These are phyloP conservation scores for Amphicarpaea edgeworthii DNA, from an alignment of 306 rosid species.

Conservation along the genomic window DNA sequence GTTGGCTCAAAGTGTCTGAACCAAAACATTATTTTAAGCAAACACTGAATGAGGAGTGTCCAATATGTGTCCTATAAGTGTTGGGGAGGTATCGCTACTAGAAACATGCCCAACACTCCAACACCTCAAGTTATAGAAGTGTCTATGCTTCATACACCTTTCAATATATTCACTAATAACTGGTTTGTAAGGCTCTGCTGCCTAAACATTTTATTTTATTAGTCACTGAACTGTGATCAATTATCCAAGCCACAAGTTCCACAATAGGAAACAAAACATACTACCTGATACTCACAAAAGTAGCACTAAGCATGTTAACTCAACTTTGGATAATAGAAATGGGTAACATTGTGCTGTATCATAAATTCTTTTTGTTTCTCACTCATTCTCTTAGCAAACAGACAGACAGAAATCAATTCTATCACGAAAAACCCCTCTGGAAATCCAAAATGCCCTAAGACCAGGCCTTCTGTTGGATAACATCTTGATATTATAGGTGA, in stretches of 20 bases:
- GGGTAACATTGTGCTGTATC: not conserved
- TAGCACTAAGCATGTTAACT: slow-evolving; percentile 23
- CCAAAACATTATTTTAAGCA: not conserved
- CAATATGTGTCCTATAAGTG: not conserved
- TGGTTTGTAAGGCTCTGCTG: slow-evolving; percentile 23
- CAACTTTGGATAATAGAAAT: slow-evolving; percentile 16
- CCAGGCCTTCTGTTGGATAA: slow-evolving; percentile 3
- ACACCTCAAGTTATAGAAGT: not conserved
- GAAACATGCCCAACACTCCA: not conserved
- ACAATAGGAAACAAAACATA: slow-evolving; percentile 24
- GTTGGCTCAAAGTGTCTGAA: not conserved
- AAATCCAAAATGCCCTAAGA: slow-evolving; percentile 12
- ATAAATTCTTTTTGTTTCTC: not conserved
- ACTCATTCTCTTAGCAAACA: not conserved
- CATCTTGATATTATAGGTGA: not conserved
- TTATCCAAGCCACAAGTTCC: slow-evolving; percentile 33
- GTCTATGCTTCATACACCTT: not conserved
- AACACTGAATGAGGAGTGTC: not conserved
- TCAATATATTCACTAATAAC: slow-evolving; percentile 30
- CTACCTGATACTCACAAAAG: slow-evolving; percentile 22
- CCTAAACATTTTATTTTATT: not conserved
- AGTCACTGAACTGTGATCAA: slow-evolving; percentile 30
- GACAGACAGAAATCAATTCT: slow-evolving; percentile 2
- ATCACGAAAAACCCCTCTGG: slow-evolving; percentile 10
- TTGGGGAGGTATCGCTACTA: not conserved